Base-by-base conservation (phyloP, 208 protist species). In the Phytomonas sp. region DNA sequence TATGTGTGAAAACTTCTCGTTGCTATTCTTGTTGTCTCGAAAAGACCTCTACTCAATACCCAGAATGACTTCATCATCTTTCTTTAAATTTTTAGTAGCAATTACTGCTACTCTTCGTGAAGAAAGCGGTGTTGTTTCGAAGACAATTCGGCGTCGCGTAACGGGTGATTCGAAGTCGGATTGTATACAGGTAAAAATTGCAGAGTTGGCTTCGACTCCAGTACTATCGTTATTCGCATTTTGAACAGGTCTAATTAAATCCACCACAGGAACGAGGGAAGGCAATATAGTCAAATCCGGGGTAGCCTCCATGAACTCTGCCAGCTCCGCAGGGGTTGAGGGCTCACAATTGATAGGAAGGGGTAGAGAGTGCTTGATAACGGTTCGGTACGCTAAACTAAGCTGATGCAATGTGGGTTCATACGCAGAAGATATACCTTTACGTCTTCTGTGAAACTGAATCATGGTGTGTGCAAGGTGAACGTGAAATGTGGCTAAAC, bases 181-280 rank as follows among this genome's bases (percentile, higher is more conserved):
- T 68, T 91, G 79, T 30, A 80, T 77, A 64, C 91, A 96, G 0
- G 91, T 96, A 51, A 86, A 78, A 30, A 96, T 66, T 4, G 76
- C 46, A 73, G 88, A 96, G 76, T 96, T 96, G 28, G 29, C 15
- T 30, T 61, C 56, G 17, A 46, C 11, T 0, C 32, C 62, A 26
- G 63, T 33, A 30, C 53, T 61, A 30, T 31, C 62, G 6, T 37
- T 56, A 2, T 68, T 30, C 8, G 43, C 60, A 11, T 63, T 40
- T 7, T 53, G 37, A 0, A 76, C 65, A 0, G 82, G 43, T 5
- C 79, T 74, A 62, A 96, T 85, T 36, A 91, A 67, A 68, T 94
- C 91, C 2, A 96, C 77, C 4, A 87, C 68, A 15, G 91, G 91
- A 17, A 96, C 81, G 37, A 96, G 77, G 5, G 91, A 91, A 0